These are phyloP conservation scores for Ceratocystis ficicola DNA, from an alignment of 2,329 filamentous ascomycete genomes.

Conservation along the genomic window DNA sequence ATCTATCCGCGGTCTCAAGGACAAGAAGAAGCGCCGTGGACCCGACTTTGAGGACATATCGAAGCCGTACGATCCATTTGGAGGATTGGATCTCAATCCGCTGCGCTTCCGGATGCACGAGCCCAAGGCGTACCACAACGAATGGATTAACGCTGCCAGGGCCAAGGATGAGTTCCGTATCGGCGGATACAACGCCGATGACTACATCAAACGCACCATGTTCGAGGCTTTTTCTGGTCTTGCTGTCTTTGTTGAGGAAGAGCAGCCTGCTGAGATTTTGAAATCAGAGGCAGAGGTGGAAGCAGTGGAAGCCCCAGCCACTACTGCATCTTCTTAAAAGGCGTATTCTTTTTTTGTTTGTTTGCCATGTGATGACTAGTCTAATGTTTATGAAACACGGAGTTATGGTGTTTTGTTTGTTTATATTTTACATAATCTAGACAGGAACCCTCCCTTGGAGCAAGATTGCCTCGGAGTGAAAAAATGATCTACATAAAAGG, in stretches of 20 bases:
- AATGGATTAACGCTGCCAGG: conserved; percentile 56
- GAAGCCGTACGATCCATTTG: conserved; percentile 79
- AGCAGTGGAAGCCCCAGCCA: background rate
- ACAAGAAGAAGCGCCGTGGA: conserved; percentile 30
- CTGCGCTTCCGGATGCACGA: conserved; percentile 53
- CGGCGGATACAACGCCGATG: conserved; percentile 70
- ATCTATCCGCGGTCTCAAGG: conserved; percentile 64
- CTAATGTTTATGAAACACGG: conserved; percentile 9
- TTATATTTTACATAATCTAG: background rate
- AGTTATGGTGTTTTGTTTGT: conserved; percentile 13
- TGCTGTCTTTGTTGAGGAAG: conserved; percentile 75
- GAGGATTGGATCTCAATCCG: conserved; percentile 55
- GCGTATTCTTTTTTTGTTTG: background rate
- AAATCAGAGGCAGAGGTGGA: background rate
- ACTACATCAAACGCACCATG: conserved; percentile 70
- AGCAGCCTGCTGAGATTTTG: conserved; percentile 38
- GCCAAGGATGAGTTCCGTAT: conserved; percentile 55
- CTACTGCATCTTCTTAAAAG: background rate
- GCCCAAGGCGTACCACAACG: conserved; percentile 55
- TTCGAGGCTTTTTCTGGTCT: conserved; percentile 84
- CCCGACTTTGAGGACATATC: conserved; percentile 38
- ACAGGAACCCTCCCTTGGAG: background rate
- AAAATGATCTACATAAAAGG: background rate
- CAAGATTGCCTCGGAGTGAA: background rate
- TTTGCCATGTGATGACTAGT: conserved; percentile 3